Evolutionary conservation across 805 yeast genomes (phyloP), one percentile per base, ranked within the genome.

Genomic region (Candida yuanshanica): DNA sequence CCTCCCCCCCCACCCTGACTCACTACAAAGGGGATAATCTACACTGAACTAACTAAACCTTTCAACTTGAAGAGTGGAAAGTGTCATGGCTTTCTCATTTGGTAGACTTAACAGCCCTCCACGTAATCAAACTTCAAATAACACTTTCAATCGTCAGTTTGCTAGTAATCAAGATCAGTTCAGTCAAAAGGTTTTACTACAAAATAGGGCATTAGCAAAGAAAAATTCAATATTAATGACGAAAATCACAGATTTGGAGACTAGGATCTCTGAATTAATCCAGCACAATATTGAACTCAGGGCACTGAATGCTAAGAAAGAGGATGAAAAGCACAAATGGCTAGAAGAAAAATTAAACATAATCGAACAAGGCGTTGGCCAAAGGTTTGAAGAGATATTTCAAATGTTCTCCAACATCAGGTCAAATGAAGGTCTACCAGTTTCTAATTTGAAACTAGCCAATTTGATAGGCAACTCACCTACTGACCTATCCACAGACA

Each of bases 201-300:
- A 60, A 52, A 83, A 83, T 58, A 68, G 66, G 39, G 70, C 73
- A n/a, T 59, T 83, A 21, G 86, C 86, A 1, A 75, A 69, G 46
- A 74, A 71, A 37, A 81, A 79, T 54, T 71, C 82, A 3, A 55
- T 67, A 18, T 62, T 81, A 55, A 65, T 72, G 68, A 55, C 69
- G 29, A 74, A 68, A 47, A 64, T 82, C 20, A 58, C 71, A 4
- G 76, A 70, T 22, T 56, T 83, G 55, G 87, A 81, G 55, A 54
- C 60, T 11, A 72, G 67, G 43, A 55, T 79, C 20, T 63, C 69
- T 18, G 75, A 71, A 16, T 56, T 79, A 49, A 67, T 70, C 12
- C 70, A 67, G 43, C 81, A 77, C 46, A 78, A 77, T 48, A 62
- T 72, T 41, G 53, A 55, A 25, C 52, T 74, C 25, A 60, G 74